Base-by-base conservation (phyloP, 371 early-diverging fungal genomes). In the Circinella minor region DNA sequence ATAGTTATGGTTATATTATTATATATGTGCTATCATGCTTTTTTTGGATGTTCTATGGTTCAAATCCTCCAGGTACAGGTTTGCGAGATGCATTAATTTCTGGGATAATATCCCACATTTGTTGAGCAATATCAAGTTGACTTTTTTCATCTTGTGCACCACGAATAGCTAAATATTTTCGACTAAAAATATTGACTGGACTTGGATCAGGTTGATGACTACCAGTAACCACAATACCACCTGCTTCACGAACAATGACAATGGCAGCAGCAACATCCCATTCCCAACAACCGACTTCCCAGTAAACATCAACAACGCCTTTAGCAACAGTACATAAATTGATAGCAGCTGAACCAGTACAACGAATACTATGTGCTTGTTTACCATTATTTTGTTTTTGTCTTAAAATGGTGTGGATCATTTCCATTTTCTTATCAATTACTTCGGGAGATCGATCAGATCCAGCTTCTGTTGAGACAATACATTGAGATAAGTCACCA, bases 201-300 rank as follows among this genome's bases (percentile, higher is more conserved):
- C 55, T 59, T 36, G 71, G 73, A 54, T 71, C 67, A 11, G 69
- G 67, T 14, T 70, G 70, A 61, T 68, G 43, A 60, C 69, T 49
- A 4, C 92, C 93, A 15, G 88, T 85, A 38, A 93, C 76, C 10
- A 90, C 89, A 13, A 90, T 69, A 46, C 95, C 94, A 9, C 95
- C 94, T 3, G 95, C 73, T 73, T 95, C 95, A 20, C 77, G 77
- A 0, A 92, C 81, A 68, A 95, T 88, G 27, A 90, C 81, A 1
- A 89, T 81, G n/a, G 86, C 95, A 15, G 95, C 95, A 34, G 90
- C 88, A 34, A 94, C 89, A 74, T 95, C 96, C 90, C 90, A 90
- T 68, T 88, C 90, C 90, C 90, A 90, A 75, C 86, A 87, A 5
- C 98, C 98, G 38, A 92, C 88, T 78, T 98, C 98, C 93, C 94